Base-by-base conservation (phyloP, 208 protist genomes). In the Leishmania mexicana region DNA sequence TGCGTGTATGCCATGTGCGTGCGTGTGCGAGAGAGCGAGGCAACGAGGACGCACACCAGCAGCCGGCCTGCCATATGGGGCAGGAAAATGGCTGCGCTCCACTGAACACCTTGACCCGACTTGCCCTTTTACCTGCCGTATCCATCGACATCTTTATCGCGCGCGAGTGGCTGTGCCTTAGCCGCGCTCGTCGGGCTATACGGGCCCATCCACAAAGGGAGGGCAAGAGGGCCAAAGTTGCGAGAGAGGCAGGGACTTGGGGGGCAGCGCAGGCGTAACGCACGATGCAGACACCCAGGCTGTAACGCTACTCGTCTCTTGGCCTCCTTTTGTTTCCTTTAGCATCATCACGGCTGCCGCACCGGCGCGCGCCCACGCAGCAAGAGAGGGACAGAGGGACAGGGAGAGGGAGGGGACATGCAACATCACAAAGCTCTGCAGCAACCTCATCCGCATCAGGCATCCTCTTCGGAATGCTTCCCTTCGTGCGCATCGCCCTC, bases 271-370 rank as follows among this genome's bases (percentile, higher is more conserved):
- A 74, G 47, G 21, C 38, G 45, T 0, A 8, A 8, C 42, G 8
- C 42, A 35, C 70, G 4, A 10, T 10, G n/a, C 42, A 74, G 42
- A 74, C 45, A 53, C 45, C 15, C 10, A 31, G 47, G 70, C 35
- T 8, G 21, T 6, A 28, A 28, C 24, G 45, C 21, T 38, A 31
- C 70, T 15, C 45, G 6, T 35, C 35, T 53, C 3, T 2, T 31
- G 51, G 40, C 11, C 10, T 54, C 3, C 7, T 13, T 38, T 54
- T 47, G 7, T 21, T 47, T 54, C 28, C 17, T n/a, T 54, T 51
- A 74, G 24, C 45, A 54, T 38, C 70, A 74, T 51, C 70, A 54
- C n/a, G 8, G 70, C 47, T 74, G 70, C 70, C 6, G 28, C 70
- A 31, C 70, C 58, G 31, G 31, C 70, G 21, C 28, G 42, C 68